phyloP scores from a whole-genome alignment of 768 basidiomycete genomes.

The Sarcodon sp. region DNA sequence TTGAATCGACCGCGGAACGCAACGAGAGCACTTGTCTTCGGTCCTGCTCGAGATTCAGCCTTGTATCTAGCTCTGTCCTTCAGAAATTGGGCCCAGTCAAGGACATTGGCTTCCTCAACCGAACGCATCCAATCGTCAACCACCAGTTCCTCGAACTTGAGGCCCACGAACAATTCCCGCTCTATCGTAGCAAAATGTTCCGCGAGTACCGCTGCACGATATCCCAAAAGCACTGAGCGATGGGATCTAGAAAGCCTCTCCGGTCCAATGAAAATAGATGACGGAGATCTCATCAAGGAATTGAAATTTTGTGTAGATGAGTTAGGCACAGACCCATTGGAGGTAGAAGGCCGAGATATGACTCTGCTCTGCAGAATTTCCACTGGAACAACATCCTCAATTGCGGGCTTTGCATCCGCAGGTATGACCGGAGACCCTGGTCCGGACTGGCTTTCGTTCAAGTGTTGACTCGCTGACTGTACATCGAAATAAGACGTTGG shows the following conservation, averaged over 20 bases:
- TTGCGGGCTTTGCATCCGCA: constrained; percentile 32
- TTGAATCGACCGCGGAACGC: constrained; percentile 77
- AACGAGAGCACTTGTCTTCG: constrained; percentile 61
- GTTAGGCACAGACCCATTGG: constrained; percentile 11
- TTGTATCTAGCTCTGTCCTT: constrained; percentile 65
- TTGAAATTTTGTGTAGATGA: background rate
- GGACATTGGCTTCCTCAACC: constrained; percentile 47
- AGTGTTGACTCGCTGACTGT: background rate
- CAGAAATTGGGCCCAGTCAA: constrained; percentile 78
- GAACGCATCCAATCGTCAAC: constrained; percentile 55
- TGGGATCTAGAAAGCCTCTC: constrained; percentile 24
- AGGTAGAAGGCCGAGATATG: constrained; percentile 22
- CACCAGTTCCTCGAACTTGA: constrained; percentile 85
- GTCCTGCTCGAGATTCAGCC: constrained; percentile 37
- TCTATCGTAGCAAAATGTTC: constrained; percentile 84
- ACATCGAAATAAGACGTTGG: background rate
- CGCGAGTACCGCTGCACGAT: constrained; percentile 50
- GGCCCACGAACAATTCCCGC: constrained; percentile 69
- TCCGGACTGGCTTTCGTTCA: background rate
- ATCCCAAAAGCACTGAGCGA: constrained; percentile 60
- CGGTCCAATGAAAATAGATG: constrained; percentile 20
- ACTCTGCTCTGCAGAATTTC: constrained; percentile 57
- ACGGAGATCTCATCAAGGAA: constrained; percentile 10
- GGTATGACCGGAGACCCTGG: constrained; percentile 2
- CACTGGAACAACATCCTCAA: constrained; percentile 50